Conservation (phyloP, 1,284 basidiomycete species). For the Spongiforma sp. region DNA sequence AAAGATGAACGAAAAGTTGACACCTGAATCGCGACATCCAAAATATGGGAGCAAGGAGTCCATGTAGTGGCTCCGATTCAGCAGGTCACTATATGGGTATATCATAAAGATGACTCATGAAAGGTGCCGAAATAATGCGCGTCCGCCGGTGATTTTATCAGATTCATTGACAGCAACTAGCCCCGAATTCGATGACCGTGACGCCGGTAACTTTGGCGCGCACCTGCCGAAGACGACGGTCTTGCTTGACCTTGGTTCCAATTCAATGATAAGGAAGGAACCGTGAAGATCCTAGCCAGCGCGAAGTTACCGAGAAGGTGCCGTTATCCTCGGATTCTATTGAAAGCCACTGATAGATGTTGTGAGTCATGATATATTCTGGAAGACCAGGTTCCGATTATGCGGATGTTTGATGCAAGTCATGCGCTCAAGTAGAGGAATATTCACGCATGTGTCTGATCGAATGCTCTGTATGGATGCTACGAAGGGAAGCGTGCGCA, state of each 20-base stretch:
- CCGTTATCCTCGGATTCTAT: constrained; percentile 25
- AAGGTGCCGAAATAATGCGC: constrained; percentile 7
- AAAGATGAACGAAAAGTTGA: too few species aligned
- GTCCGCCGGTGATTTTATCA: constrained; percentile 6
- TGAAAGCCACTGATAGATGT: background rate
- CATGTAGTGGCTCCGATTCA: background rate
- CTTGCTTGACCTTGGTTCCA: background rate
- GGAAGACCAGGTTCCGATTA: constrained; percentile 3
- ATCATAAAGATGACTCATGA: too few species aligned
- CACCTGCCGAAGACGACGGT: constrained; percentile 13
- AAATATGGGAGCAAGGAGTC: background rate
- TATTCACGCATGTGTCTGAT: constrained; percentile 4
- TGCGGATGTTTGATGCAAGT: constrained; percentile 6
- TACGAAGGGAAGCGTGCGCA: constrained; percentile 10
- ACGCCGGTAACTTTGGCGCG: constrained; percentile 3
- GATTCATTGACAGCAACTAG: constrained; percentile 13
- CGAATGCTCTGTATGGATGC: background rate
- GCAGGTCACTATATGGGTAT: too few species aligned
- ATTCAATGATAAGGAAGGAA: constrained; percentile 8
- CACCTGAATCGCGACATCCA: background rate
- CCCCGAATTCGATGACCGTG: constrained; percentile 9
- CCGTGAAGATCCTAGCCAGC: constrained; percentile 5
- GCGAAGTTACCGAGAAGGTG: too few species aligned
- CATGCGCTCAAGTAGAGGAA: background rate
- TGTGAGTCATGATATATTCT: background rate